A percentile compares a stretch with the other conserved stretches of the same genome.
Conservation (phyloP, 2,329 filamentous ascomycete species). For the Immersiporthe knoxdaviesiana region DNA sequence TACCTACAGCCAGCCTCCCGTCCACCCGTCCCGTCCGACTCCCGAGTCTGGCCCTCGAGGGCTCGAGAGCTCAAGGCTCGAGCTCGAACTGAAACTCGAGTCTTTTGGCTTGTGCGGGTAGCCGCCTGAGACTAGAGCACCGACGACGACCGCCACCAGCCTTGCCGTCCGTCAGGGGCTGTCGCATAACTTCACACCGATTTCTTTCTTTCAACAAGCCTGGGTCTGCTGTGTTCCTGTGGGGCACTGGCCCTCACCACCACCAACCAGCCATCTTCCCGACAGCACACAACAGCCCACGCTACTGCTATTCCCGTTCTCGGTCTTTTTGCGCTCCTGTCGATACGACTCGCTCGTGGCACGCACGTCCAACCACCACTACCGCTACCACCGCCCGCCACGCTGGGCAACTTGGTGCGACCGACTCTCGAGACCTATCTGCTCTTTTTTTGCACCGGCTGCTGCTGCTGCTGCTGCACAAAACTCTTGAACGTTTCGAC, state of each 20-base stretch:
- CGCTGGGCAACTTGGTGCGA: background rate
- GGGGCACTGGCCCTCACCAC: background rate
- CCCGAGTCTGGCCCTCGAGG: background rate
- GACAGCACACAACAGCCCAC: background rate
- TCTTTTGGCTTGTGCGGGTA: background rate
- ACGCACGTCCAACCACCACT: background rate
- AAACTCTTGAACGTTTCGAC: background rate
- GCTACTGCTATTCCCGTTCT: background rate
- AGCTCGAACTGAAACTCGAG: background rate
- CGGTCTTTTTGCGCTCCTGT: background rate
- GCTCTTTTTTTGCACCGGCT: background rate
- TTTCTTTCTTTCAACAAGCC: background rate
- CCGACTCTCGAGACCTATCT: background rate
- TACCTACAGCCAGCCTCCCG: conserved; percentile 4
- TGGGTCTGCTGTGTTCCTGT: background rate
- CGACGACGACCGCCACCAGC: background rate
- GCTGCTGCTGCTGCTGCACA: no score
- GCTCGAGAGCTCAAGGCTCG: no score
- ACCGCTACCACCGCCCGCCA: no score
- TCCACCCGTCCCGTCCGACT: conserved; percentile 13
- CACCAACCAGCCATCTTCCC: background rate
- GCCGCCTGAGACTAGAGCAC: background rate
- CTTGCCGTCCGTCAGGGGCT: background rate
- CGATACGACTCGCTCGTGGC: background rate
- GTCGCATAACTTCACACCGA: background rate